Conservation (phyloP, 2,329 filamentous ascomycete genomes). For the Cercospora sp. region DNA sequence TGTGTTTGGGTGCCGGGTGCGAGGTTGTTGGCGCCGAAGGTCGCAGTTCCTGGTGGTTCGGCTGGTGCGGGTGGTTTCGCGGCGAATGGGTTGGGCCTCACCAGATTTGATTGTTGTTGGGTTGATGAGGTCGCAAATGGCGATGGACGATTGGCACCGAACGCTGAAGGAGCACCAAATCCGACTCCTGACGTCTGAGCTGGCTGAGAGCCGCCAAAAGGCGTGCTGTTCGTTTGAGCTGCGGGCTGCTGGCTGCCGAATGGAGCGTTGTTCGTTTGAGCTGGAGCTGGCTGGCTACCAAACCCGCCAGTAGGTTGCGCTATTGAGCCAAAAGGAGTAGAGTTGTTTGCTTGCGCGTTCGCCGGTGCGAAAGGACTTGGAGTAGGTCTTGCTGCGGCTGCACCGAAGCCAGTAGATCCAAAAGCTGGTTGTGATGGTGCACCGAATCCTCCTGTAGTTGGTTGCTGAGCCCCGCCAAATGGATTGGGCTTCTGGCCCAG, state of each 20-base stretch:
- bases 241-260: constrained; percentile 5
- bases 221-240: neutral
- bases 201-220: neutral
- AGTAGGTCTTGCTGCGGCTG: constrained; percentile 18
- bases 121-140: constrained; percentile 47
- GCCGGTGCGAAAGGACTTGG: constrained; percentile 3
- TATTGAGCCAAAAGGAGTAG: neutral
- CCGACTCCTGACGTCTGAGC: constrained; percentile 13
- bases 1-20: neutral
- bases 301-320: constrained; percentile 4
- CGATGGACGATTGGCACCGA: constrained; percentile 32
- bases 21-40: neutral
- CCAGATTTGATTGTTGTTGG: constrained; percentile 19
- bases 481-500: constrained; percentile 21
- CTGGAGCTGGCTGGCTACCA: constrained; percentile 8
- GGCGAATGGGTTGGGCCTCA: constrained; percentile 25
- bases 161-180: constrained; percentile 28
- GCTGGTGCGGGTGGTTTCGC: constrained; percentile 8
- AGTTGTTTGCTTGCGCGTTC: neutral
- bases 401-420: constrained; percentile 24
- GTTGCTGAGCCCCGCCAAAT: constrained; percentile 20
- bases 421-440: constrained; percentile 23
- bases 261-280: constrained; percentile 2
- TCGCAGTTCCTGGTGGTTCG: neutral
- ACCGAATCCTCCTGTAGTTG: constrained; percentile 3